phyloP scores from a whole-genome alignment of 2,329 filamentous ascomycete species.

The Cadophora sp. region DNA sequence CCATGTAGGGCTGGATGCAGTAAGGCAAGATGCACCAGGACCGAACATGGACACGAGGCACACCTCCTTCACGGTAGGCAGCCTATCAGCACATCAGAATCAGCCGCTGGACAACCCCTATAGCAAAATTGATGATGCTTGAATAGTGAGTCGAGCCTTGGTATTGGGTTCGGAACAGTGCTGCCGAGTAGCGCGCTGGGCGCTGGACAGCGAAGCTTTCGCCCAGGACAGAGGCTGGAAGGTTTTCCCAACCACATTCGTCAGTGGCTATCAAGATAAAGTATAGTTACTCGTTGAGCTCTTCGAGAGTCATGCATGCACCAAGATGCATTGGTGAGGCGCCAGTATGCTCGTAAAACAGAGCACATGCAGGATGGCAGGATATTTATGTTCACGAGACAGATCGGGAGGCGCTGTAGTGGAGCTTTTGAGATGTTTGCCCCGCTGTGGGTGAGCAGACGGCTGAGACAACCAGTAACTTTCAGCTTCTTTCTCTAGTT shows the following conservation, averaged over 20 bases:
- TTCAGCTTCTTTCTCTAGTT: not conserved
- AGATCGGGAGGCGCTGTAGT: not conserved
- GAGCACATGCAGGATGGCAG: not conserved
- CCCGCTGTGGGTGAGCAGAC: not conserved
- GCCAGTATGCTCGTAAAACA: not conserved
- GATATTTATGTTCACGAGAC: not conserved
- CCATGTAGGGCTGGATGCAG: not conserved
- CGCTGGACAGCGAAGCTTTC: not conserved
- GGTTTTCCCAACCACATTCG: not conserved
- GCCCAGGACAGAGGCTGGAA: not conserved
- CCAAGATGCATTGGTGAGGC: not conserved
- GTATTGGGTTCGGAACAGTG: not conserved
- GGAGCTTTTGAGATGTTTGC: not conserved
- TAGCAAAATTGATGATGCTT: not conserved
- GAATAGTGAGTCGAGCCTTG: not conserved
- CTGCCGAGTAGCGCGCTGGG: conserved; percentile 3
- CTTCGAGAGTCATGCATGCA: not conserved
- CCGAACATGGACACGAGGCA: conserved; percentile 8
- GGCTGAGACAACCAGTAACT: not conserved
- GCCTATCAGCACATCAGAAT: not conserved
- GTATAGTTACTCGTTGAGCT: not conserved
- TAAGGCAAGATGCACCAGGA: not conserved
- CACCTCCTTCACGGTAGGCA: not conserved
- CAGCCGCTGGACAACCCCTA: not conserved
- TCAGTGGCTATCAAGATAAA: too few species aligned